Base-by-base conservation (phyloP, 2,329 filamentous ascomycete genomes). In the Sporothrix globosa region DNA sequence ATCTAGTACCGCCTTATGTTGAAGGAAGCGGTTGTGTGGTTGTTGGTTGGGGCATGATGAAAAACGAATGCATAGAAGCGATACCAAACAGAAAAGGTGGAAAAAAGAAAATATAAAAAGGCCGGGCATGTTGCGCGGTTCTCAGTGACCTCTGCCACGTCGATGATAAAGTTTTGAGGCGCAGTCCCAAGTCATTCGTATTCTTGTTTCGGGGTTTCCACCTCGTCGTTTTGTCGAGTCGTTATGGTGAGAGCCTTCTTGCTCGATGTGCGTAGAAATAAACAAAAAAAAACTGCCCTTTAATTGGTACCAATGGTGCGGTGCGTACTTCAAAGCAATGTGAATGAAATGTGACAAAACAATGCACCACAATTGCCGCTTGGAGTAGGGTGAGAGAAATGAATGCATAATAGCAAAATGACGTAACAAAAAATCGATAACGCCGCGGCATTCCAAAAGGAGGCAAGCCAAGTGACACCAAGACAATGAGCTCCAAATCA, bases 1-100 rank as follows among this genome's bases (percentile, higher is more conserved):
- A 52, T 66, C 63, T 52, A 66, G 13, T 52, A 46, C 63, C 63
- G 63, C 63, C 46, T 63, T 46, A 52, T 66, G 63, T 66, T 66
- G 63, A 66, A 66, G 44, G 46, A 66, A 52, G 63, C 27, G 63
- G 63, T 21, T 52, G 61, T 50, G 44, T 30, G 19, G 46, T 48
- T 48, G 46, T 24, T 34, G 24, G 41, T 48, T 30, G 24, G 21
- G 21, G 17, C 6, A 34, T 65, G 61, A n/a, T 48, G 61, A 50
- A 66, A 44, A 24, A 44, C 39, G 56, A 61, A 41, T 60, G 14
- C 24, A 44, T 63, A 17, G 21, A 46, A 13, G 56, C 4, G 39
- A 63, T 19, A 14, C 41, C 39, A 13, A 27, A 54, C 14, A 27
- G 21, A 21, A n/a, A 53, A 24, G 9, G 24, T 53, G 50, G 13